These are phyloP conservation scores for Penicillium palitans DNA, from an alignment of 2,329 filamentous ascomycete genomes.

Conservation along the genomic window DNA sequence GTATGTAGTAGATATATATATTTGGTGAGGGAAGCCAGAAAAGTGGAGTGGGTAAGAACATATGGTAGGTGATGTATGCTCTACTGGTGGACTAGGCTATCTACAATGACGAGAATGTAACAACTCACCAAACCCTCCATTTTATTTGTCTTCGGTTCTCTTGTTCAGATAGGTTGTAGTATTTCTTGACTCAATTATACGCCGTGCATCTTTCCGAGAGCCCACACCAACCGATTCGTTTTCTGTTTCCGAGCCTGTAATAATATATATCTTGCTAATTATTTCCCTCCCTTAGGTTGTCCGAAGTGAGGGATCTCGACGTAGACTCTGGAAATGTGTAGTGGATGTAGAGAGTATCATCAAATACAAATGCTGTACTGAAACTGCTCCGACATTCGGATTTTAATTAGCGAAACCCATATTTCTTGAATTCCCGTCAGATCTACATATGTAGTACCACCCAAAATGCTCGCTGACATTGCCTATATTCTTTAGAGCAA, in stretches of 20 bases:
- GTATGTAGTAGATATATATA: too few species aligned
- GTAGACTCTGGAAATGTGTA: not conserved
- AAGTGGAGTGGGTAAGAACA: too few species aligned
- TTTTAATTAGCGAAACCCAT: not conserved
- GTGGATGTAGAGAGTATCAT: too few species aligned
- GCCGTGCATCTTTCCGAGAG: not conserved
- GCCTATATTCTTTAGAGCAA: not conserved
- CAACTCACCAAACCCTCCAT: not conserved
- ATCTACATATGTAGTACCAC: not conserved
- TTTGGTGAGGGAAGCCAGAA: too few species aligned
- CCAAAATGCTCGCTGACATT: not conserved
- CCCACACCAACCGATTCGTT: not conserved
- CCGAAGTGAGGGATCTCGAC: too few species aligned
- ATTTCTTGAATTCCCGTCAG: not conserved
- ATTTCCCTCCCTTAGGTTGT: too few species aligned
- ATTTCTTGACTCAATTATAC: not conserved
- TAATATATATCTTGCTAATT: too few species aligned
- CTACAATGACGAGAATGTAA: slow-evolving; percentile 14
- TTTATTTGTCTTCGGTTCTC: not conserved
- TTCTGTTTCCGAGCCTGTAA: too few species aligned
- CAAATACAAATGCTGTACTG: not conserved
- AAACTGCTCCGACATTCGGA: not conserved
- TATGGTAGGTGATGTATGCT: too few species aligned
- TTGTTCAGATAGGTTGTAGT: not conserved
- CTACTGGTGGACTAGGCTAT: slow-evolving; percentile 6